Evolutionary conservation across 306 rosid species (phyloP).

Genomic region (Vicia sativa): DNA sequence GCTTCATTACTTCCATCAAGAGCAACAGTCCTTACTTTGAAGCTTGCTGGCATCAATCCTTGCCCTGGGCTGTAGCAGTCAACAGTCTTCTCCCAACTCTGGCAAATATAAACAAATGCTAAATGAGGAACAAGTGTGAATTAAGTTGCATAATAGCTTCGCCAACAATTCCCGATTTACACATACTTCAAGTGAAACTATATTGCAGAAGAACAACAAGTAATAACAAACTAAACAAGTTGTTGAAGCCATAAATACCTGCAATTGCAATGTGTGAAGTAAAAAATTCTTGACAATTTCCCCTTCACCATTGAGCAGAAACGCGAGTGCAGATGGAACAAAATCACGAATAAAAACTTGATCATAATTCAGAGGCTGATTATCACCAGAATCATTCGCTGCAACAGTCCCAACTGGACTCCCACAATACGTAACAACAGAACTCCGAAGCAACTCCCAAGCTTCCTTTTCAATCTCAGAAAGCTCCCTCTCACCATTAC

Average conservation of each 20-base stretch:
- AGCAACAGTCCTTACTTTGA: slow-evolving; percentile 68
- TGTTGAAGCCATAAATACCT: slow-evolving; percentile 51
- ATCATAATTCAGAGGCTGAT: slow-evolving; percentile 78
- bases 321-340: slow-evolving; percentile 84
- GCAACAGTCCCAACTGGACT: slow-evolving; percentile 89
- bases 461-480: slow-evolving; percentile 74
- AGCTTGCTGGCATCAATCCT: slow-evolving; percentile 96
- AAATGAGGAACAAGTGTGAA: slow-evolving; percentile 5
- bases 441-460: slow-evolving; percentile 71
- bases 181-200: slow-evolving; percentile 12
- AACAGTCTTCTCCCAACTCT: slow-evolving; percentile 95
- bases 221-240: slow-evolving; percentile 32
- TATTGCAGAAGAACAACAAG: neutral
- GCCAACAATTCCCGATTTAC: slow-evolving; percentile 17
- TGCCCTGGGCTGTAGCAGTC: slow-evolving; percentile 95
- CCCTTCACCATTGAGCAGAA: slow-evolving; percentile 83
- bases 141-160: slow-evolving; percentile 17
- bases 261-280: slow-evolving; percentile 85
- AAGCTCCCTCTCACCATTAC: slow-evolving; percentile 54
- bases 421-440: slow-evolving; percentile 77
- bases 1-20: slow-evolving; percentile 74
- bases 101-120: slow-evolving; percentile 32
- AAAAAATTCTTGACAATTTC: slow-evolving; percentile 88
- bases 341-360: slow-evolving; percentile 93
- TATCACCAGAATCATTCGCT: slow-evolving; percentile 73